These are phyloP conservation scores for Alternaria brassicae DNA, from an alignment of 2,329 filamentous ascomycete species.

Conservation along the genomic window DNA sequence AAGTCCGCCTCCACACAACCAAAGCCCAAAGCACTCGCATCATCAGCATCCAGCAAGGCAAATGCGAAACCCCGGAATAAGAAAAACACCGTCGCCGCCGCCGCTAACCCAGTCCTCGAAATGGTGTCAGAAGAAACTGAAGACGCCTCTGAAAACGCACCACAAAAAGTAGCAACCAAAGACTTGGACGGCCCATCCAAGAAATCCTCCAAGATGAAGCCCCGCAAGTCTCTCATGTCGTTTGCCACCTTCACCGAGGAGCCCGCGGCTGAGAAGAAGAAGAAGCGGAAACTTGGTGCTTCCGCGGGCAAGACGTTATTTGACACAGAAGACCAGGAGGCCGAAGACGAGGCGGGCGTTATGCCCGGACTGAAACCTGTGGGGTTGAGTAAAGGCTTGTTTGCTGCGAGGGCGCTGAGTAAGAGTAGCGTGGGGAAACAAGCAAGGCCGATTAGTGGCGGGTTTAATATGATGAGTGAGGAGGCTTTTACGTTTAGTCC, in stretches of 20 bases:
- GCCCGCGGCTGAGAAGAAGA: conserved; percentile 49
- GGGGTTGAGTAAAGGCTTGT: conserved; percentile 45
- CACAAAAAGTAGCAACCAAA: conserved; percentile 40
- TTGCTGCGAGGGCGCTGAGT: conserved; percentile 48
- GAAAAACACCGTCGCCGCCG: conserved; percentile 34
- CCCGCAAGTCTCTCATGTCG: conserved; percentile 58
- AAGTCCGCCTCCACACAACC: conserved; percentile 33
- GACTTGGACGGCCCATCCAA: conserved; percentile 38
- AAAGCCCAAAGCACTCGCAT: conserved; percentile 53
- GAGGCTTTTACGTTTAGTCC: conserved; percentile 51
- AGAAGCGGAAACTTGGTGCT: conserved; percentile 76
- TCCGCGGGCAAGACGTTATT: conserved; percentile 69
- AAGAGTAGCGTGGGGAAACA: conserved; percentile 43
- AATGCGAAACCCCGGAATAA: conserved; percentile 54
- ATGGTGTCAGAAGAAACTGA: conserved; percentile 55
- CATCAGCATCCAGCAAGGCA: conserved; percentile 54
- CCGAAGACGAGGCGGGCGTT: conserved; percentile 44
- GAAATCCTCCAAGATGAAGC: conserved; percentile 51
- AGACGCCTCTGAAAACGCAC: conserved; percentile 50
- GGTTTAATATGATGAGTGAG: conserved; percentile 47
- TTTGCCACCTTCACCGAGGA: conserved; percentile 53
- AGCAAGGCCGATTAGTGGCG: conserved; percentile 42
- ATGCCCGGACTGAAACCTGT: conserved; percentile 39
- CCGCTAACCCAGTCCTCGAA: conserved; percentile 48
- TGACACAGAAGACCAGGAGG: conserved; percentile 53